Base-by-base conservation (phyloP, 2,329 filamentous ascomycete genomes). In the Colletotrichum magnum region DNA sequence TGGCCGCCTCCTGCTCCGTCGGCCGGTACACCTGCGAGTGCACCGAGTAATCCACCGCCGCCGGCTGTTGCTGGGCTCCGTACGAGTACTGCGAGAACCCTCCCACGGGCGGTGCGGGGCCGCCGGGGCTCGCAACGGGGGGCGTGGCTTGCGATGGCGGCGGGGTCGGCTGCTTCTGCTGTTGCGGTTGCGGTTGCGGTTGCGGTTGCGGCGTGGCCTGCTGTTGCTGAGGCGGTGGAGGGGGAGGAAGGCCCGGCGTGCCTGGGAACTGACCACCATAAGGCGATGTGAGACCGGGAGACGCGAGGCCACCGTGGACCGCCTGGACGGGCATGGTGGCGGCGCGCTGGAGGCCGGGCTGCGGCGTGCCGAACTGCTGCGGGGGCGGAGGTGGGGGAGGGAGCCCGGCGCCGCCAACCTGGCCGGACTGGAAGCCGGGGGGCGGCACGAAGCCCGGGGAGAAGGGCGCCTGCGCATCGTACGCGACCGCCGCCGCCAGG, bases 11-110 rank as follows among this genome's bases (percentile, higher is more conserved):
- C 5, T 81, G 80, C 77, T 92, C 90, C 5, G 89, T 91, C 1
- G 92, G 93, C 63, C 89, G 81, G 76, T 94, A 94, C 18, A 89
- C 80, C 78, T 94, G 92, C 75, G 89, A 86, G 74, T 94, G 93
- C 50, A 94, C 80, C 7, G 80, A 78, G 68, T 91, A 93, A 58
- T 89, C 87, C 16, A 71, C 26, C 4, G 56, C 69, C 2, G 72
- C 70, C 12, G 69, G 73, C 51, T 74, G 74, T 26, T 61, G 75
- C 24, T 56, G 67, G 43, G 72, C 75, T 12, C 36, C 21, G 72
- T 86, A 86, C 50, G 74, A 80, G 74, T 88, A 92, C 70, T 87
- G 85, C 21, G 88, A 80, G 75, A 86, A 92, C 1, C 89, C 89
- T 2, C 86, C 86, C 0, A 83, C 83, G 2, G 87, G 86, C 15